These are phyloP conservation scores for Tulasnella calospora DNA, from an alignment of 768 basidiomycete genomes.

Conservation along the genomic window DNA sequence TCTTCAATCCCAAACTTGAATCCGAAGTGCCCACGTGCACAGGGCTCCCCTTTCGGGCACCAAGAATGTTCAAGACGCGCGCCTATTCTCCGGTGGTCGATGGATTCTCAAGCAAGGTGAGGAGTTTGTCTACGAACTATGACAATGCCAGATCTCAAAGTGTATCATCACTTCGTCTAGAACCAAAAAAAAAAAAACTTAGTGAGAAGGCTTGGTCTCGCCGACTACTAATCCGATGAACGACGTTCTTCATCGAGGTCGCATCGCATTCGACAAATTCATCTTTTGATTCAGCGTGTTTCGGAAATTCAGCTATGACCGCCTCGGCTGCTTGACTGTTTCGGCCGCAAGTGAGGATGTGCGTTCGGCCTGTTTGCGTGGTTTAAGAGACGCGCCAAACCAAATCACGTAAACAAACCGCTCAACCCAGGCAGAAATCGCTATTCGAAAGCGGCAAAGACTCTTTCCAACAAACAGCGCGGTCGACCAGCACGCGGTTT, in stretches of 20 bases:
- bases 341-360: constrained; percentile 31
- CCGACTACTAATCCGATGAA: too few relatives aligned
- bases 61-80: constrained; percentile 20
- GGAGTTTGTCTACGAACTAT: constrained; percentile 26
- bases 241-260: constrained; percentile 30
- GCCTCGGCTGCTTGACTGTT: constrained; percentile 30
- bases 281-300: constrained; percentile 30
- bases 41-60: background rate
- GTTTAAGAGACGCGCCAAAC: too few relatives aligned
- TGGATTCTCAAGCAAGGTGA: constrained; percentile 24
- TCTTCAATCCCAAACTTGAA: constrained; percentile 28
- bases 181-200: background rate
- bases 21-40: background rate
- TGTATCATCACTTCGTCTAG: background rate
- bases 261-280: constrained; percentile 36
- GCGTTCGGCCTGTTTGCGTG: constrained; percentile 15
- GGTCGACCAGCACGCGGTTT: constrained; percentile 14
- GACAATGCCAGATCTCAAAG: background rate
- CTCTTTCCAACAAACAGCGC: constrained; percentile 29
- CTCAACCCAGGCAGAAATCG: too few relatives aligned
- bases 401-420: too few relatives aligned
- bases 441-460: too few relatives aligned
- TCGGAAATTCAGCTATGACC: constrained; percentile 29
- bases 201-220: constrained; percentile 23
- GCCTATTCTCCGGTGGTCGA: constrained; percentile 26